phyloP scores from a whole-genome alignment of 305 asterid species.

The Fraxinus sp. region DNA sequence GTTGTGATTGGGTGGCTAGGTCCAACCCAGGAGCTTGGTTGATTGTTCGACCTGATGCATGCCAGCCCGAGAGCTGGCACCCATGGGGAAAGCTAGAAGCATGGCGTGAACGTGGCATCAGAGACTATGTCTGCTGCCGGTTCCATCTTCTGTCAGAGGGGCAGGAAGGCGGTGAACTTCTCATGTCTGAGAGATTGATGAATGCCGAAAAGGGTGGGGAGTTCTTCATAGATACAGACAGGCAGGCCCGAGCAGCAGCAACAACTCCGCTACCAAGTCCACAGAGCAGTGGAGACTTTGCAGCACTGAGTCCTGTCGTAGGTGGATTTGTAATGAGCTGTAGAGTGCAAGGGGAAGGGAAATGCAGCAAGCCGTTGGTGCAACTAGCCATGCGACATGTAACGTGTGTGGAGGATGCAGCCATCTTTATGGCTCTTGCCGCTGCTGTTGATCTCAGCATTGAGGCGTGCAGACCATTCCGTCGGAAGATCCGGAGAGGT shows the following conservation, averaged over 20 bases:
- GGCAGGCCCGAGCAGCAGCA: conserved; percentile 43
- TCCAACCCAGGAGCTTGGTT: conserved; percentile 99
- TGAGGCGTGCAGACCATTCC: conserved; percentile 80
- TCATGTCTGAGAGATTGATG: conserved; percentile 66
- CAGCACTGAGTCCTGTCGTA: conserved; percentile 54
- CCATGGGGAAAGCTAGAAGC: conserved; percentile 99
- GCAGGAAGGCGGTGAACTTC: conserved; percentile 67
- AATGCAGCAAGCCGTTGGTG: conserved; percentile 71
- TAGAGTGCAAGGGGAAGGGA: conserved; percentile 78
- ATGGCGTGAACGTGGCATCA: conserved; percentile 81
- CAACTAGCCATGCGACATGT: conserved; percentile 84
- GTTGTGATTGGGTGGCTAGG: conserved; percentile 90
- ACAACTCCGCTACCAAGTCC: conserved; percentile 69
- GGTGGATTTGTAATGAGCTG: conserved; percentile 92
- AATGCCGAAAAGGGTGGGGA: conserved; percentile 84
- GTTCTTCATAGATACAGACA: conserved; percentile 73
- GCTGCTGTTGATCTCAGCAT: conserved; percentile 92
- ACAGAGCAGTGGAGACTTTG: conserved; percentile 77
- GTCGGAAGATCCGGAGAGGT: conserved; percentile 59
- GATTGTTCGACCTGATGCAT: conserved; percentile 77
- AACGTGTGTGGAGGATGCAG: conserved; percentile 87
- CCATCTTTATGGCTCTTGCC: conserved; percentile 89
- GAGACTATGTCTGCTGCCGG: conserved; percentile 71
- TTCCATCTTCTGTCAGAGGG: conserved; percentile 73
- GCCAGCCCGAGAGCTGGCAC: conserved; percentile 80